Base-by-base conservation (phyloP, 495 filamentous ascomycete genomes). In the Aspergillus steynii region DNA sequence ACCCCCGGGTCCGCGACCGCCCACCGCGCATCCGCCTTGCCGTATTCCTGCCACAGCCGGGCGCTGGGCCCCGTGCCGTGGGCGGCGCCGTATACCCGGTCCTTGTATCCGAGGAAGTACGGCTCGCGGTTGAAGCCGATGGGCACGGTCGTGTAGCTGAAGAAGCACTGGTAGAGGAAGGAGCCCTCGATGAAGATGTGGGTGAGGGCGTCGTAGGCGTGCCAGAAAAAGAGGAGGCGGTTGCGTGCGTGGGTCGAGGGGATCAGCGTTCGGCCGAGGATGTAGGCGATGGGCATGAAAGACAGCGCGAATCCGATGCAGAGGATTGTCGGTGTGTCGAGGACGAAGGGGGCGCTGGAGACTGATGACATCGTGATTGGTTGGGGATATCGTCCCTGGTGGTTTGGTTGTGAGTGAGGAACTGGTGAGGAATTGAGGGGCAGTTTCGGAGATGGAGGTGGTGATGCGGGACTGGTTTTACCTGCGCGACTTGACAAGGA, bases 101-200 rank as follows among this genome's bases (percentile, higher is more conserved):
- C 82, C 8, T 68, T 60, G 3, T 71, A 65, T 14, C 78, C 80
- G 1, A 89, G 73, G 71, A 86, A 88, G 54, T 77, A 79, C 15
- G 79, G 82, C 0, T 77, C 74, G 14, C 73, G 70, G 49, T 65
- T 71, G 47, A 78, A 62, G 29, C 68, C 68, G 26, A 75, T 70
- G 50, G 75, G 73, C 53, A 85, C 64, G 47, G 76, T 71, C 4
- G 76, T 74, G 65, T 81, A 91, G 61, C 86, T 87, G 81, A 90
- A 90, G 82, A 97, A 92, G 76, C 90, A 96, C 76, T 96, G 87
- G 80, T 91, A 96, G 52, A 97, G 86, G 77, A 90, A 98, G 57
- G 88, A 88, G 46, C 90, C 92, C 76, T 98, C 94, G 74, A 97
- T 87, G 66, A 89, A 78, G 74, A 93, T 79, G 80, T 97, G 94